These are phyloP conservation scores for Paxillus involutus DNA, from an alignment of 768 basidiomycete genomes.

Conservation along the genomic window DNA sequence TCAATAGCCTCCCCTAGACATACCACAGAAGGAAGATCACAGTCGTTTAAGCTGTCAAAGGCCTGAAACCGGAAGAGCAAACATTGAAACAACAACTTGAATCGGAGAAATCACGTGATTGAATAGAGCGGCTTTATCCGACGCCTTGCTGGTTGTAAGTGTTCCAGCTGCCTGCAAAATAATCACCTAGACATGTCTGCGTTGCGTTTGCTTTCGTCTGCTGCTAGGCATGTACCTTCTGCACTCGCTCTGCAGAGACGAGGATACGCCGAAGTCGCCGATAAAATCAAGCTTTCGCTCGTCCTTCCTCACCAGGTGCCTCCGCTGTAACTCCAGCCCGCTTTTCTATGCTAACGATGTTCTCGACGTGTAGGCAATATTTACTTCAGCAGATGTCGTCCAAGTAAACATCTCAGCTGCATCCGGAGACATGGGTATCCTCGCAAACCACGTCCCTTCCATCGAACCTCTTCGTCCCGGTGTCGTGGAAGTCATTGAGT, in stretches of 20 bases:
- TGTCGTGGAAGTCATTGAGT: constrained; percentile 91
- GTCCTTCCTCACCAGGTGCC: constrained; percentile 93
- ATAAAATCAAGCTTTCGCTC: constrained; percentile 91
- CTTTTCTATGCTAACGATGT: constrained; percentile 13
- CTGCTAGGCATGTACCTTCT: constrained; percentile 57
- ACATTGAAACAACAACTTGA: no score
- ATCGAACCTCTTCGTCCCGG: constrained; percentile 95
- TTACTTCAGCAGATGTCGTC: constrained; percentile 85
- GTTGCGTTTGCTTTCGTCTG: constrained; percentile 67
- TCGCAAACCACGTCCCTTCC: constrained; percentile 96
- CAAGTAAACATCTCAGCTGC: constrained; percentile 95
- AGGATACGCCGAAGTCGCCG: constrained; percentile 89
- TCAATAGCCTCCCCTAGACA: no score
- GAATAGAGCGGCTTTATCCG: constrained; percentile 30
- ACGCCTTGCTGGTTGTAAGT: not conserved
- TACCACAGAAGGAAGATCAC: no score
- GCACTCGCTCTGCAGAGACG: constrained; percentile 58
- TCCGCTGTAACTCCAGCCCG: constrained; percentile 14
- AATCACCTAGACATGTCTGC: constrained; percentile 59
- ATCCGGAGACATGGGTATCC: constrained; percentile 98
- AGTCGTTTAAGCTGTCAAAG: no score
- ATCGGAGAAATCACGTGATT: constrained; percentile 20
- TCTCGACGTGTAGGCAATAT: constrained; percentile 69
- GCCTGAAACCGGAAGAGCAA: no score
- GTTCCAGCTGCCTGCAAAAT: constrained; percentile 1